Base-by-base conservation (phyloP, 2,329 filamentous ascomycete species). In the Taxawa tesnikishii region DNA sequence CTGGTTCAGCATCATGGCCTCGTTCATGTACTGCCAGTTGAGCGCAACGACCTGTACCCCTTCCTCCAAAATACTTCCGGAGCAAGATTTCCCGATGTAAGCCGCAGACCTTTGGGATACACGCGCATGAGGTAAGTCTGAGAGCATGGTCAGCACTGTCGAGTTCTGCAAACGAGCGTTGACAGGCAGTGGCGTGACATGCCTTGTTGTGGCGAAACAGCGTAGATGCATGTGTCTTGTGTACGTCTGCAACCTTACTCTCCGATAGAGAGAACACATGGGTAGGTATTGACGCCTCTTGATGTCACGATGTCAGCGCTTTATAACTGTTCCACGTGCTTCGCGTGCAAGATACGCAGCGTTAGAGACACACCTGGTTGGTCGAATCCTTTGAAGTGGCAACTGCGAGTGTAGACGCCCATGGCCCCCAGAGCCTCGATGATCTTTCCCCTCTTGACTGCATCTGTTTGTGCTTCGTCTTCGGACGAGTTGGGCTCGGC, bases 1-100 rank as follows among this genome's bases (percentile, higher is more conserved):
- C 49, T 90, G 78, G 50, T 94, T 94, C 10, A 94, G 69, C 88
- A 94, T 94, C 78, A 92, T 92, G 18, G 83, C 85, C 44, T 83
- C 79, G 48, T 94, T 85, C 55, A 81, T 77, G 39, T 77, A 79
- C 56, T 96, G 87, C 83, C 87, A 96, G 58, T 94, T 94, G 38
- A 96, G 63, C 0, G 87, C 87, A 2, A 92, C 84, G 44, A 94
- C 79, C 55, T 94, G 87, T 3, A 92, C 79, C 10, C 87, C 42
- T 83, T 78, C 18, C 83, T 71, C 87, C 87, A 94, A 56, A 87
- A 90, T 3, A 79, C 68, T 1, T 75, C 72, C 4, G 88, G 85
- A 44, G 94, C 83, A 9, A 92, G 65, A 50, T 94, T 96, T 1
- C 83, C 90, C 0, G 83, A 93, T 38, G 73, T 69, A 32, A 94